Evolutionary conservation across 306 rosid species (phyloP), one percentile per base, ranked within the genome.

Genomic region (Canavalia gladiata): DNA sequence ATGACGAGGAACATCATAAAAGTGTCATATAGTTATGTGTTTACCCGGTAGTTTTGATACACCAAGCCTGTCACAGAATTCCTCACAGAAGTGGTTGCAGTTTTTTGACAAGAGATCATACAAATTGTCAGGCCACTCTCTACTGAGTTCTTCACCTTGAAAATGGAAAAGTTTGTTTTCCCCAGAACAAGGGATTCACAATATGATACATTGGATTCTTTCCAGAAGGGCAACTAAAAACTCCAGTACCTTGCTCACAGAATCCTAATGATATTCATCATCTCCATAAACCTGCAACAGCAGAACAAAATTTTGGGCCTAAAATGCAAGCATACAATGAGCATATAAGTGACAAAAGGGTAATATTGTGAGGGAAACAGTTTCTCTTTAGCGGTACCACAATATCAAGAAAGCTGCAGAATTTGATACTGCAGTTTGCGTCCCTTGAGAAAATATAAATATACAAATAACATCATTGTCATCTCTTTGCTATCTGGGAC

Each of bases 1-100:
- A 9, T 13, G 43, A 63, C 3, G 77, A 55, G 60, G 54, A 41
- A 37, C 54, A 75, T 45, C 6, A 52, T n/a, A 56, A 25, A 46
- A 72, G 31, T 29, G 68, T 52, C 37, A 25, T 45, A 54, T 66
- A 75, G 66, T 65, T 18, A 39, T 31, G 57, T 10, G 72, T 68
- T 81, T 85, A 96, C 99, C 99, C 84, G 99, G 99, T 87, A 96
- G 97, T 78, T 90, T 96, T 74, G 90, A 91, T 52, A 93, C 99
- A 66, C 72, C 96, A 73, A 96, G 97, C 88, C 76, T 88, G 74
- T 94, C 99, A 68, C 97, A 96, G 78, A 92, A 86, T 86, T 92
- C 97, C 83, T 96, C 98, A 81, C 99, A 96, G 63, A 96, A 96
- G 90, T 94, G 99, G 80, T 96, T 96, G 90, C 99, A 96, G 86